A percentile compares a stretch with the other conserved stretches of the same genome.
phyloP scores from a whole-genome alignment of 257 asterid genomes.

The Asclepias syriaca region DNA sequence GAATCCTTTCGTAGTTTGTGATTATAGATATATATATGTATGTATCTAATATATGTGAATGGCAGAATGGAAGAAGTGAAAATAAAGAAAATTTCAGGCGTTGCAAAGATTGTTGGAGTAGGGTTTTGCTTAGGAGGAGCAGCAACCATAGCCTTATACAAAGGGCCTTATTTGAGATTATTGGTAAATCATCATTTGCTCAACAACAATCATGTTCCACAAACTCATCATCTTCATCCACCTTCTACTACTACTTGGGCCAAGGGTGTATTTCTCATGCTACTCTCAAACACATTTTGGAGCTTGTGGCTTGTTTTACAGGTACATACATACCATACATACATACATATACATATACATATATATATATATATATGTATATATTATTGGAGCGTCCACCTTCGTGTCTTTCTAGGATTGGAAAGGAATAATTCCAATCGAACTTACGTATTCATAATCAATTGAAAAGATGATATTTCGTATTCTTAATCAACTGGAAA shows the following conservation, averaged over 20 bases:
- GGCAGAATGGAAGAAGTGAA: conserved; percentile 68
- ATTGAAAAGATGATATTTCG: no score
- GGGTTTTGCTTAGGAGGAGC: conserved; percentile 58
- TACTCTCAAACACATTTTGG: conserved; percentile 62
- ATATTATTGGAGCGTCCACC: no score
- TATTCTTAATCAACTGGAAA: no score
- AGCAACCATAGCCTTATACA: conserved; percentile 61
- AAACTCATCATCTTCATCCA: conserved; percentile 18
- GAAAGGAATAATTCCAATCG: no score
- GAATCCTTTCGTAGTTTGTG: no score
- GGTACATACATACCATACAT: conserved; percentile 25
- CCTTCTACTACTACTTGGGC: conserved; percentile 50
- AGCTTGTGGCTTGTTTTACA: conserved; percentile 73
- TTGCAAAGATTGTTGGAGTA: conserved; percentile 55
- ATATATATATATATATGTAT: not conserved
- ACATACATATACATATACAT: no score
- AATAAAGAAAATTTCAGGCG: conserved; percentile 42
- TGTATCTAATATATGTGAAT: not conserved
- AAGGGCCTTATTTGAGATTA: conserved; percentile 55
- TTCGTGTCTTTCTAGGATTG: no score
- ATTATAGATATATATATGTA: not conserved
- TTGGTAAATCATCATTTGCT: conserved; percentile 56
- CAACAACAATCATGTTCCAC: conserved; percentile 28
- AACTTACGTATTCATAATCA: no score
- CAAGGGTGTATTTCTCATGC: conserved; percentile 67